A percentile compares a stretch with the other conserved stretches of the same genome.
Conservation (phyloP, 139 green algal species). For the Chlorella sp. region DNA sequence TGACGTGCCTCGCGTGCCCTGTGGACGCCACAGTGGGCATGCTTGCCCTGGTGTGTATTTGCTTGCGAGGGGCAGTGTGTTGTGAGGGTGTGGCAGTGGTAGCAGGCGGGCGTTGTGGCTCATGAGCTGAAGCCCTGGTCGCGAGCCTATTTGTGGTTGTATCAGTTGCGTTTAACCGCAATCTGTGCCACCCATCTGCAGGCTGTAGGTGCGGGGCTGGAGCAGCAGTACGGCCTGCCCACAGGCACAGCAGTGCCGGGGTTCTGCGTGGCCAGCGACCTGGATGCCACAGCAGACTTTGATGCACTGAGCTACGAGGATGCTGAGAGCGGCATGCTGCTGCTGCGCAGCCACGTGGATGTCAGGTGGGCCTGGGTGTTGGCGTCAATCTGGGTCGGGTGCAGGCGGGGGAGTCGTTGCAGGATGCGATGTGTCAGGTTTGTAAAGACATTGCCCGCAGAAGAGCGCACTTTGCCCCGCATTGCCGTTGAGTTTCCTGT, state of each 20-base stretch:
- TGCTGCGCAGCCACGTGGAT: slow-evolving; percentile 15
- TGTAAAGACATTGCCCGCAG: too few relatives aligned
- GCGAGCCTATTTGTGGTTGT: too few relatives aligned
- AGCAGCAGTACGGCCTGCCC: slow-evolving; percentile 11
- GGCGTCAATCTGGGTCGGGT: too few relatives aligned
- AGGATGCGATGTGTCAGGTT: too few relatives aligned
- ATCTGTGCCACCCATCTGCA: not conserved
- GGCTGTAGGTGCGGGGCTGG: slow-evolving; percentile 13
- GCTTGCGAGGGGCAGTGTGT: too few relatives aligned
- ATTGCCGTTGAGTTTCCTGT: too few relatives aligned
- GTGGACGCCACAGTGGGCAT: not conserved
- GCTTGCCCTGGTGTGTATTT: not conserved
- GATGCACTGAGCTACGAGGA: slow-evolving; percentile 17
- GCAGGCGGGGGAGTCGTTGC: too few relatives aligned
- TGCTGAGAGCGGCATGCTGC: not conserved
- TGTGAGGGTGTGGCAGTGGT: not conserved
- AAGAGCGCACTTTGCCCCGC: too few relatives aligned
- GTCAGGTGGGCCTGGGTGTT: not conserved
- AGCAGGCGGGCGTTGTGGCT: too few relatives aligned
- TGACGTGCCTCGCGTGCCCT: slow-evolving; percentile 26
- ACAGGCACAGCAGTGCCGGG: not conserved
- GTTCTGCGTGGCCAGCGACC: slow-evolving; percentile 28
- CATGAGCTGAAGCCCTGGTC: not conserved
- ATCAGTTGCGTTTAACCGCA: too few relatives aligned
- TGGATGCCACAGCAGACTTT: slow-evolving; percentile 34